phyloP scores from a whole-genome alignment of 2,329 filamentous ascomycete genomes.

The Trichoderma gracile region DNA sequence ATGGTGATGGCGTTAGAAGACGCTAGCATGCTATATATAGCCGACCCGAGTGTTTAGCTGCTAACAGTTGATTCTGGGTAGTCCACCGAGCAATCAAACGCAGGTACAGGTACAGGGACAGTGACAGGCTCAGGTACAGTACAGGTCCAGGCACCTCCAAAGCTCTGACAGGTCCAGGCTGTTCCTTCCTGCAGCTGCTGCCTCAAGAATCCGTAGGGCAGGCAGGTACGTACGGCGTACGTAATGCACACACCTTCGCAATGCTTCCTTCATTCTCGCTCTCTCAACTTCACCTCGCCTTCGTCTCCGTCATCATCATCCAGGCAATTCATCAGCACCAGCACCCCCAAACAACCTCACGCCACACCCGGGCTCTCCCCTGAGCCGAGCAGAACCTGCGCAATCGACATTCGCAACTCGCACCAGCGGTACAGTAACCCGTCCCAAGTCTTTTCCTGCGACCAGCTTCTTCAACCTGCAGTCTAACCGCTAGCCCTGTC shows the following conservation, averaged over 20 bases:
- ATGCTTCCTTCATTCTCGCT: neutral
- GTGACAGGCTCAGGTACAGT: neutral
- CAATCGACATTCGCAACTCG: neutral
- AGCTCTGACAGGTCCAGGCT: neutral
- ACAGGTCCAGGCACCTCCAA: no score
- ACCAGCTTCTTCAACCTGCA: neutral
- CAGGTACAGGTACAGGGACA: neutral
- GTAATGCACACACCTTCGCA: neutral
- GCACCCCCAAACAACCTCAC: no score
- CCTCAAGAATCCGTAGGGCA: neutral
- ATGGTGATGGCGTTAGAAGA: neutral
- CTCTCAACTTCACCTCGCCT: neutral
- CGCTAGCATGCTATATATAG: conserved; percentile 9
- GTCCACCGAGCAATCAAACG: neutral
- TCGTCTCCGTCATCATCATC: neutral
- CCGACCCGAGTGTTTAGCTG: neutral
- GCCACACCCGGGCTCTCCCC: conserved; percentile 2
- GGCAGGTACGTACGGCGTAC: neutral
- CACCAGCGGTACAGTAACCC: neutral
- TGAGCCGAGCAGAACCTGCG: conserved; percentile 1
- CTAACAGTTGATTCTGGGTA: neutral
- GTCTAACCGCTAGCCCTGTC: conserved; percentile 3
- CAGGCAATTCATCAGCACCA: no score
- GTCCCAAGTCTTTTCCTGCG: neutral
- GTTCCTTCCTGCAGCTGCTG: neutral